Conservation (phyloP, 176 grass and related monocot genomes). For the Aegilops speltoides region DNA sequence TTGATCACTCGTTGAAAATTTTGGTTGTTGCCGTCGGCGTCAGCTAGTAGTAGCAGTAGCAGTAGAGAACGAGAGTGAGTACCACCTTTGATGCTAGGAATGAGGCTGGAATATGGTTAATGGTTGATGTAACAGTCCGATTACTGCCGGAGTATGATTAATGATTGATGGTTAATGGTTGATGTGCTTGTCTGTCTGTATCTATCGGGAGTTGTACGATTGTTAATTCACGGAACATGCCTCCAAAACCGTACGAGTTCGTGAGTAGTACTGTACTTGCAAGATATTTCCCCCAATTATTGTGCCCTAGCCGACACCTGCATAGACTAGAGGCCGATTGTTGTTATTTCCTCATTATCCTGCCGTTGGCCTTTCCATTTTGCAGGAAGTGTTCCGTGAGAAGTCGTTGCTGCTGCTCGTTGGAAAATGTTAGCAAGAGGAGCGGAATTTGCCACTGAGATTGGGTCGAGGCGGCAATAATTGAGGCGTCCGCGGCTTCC, state of each 20-base stretch:
- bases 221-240: conserved; percentile 2
- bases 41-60: neutral
- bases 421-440: neutral
- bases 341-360: neutral
- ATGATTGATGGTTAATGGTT: neutral
- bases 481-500: neutral
- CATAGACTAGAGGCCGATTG: neutral
- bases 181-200: neutral
- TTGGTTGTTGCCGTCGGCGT: conserved; percentile 23
- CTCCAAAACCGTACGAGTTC: conserved; percentile 7
- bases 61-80: conserved; percentile 24
- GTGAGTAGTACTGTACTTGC: neutral
- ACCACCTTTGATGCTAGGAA: conserved; percentile 15
- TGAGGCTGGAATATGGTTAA: conserved; percentile 15
- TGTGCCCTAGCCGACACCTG: neutral
- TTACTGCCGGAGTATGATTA: neutral
- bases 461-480: neutral
- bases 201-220: neutral
- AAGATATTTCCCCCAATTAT: conserved; percentile 16
- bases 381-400: too few species aligned
- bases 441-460: neutral
- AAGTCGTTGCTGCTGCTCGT: neutral
- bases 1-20: conserved; percentile 18
- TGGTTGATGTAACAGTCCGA: conserved; percentile 27
- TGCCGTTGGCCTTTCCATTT: neutral